Base-by-base conservation (phyloP, 306 rosid species). In the Pyrus bretschneideri region DNA sequence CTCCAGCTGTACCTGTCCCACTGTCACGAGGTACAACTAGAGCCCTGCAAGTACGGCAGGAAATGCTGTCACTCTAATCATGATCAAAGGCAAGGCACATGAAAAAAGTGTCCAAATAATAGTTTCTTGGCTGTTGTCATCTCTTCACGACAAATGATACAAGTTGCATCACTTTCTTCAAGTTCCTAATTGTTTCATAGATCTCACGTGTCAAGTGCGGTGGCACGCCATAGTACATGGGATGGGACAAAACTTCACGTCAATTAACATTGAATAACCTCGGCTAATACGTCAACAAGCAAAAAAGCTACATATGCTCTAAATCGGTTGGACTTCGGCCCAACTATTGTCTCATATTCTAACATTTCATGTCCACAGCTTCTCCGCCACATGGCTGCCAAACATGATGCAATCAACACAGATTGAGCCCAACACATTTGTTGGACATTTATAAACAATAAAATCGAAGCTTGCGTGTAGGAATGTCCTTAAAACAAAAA, bases 101-200 rank as follows among this genome's bases (percentile, higher is more conserved):
- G 99, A 76, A 96, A 96, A 64, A 91, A 88, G 76, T 91, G 94
- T 61, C 99, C 99, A 38, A 98, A 96, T 69, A 96, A 82, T 62
- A 96, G 91, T 84, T 96, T 96, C 89, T 96, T 96, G 71, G 99
- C 99, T 17, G 87, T 83, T 71, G 94, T 91, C 99, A 92, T 91
- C 85, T 92, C 99, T 86, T 96, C 98, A 79, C 99, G 99, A 63
- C 99, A 96, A 82, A 96, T 96, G 65, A 96, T 96, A 85, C 99
- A 96, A 64, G 97, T 96, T 78, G 98, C 97, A 45, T 92, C 98
- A 68, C 93, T 93, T 76, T 86, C 82, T 82, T 91, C 88, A 70
- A 96, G 91, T 42, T 96, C 91, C 99, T 92, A 72, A 96, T 92
- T 42, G 96, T 96, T 96, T 96, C 99, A 46, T 96, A 96, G 74